These are phyloP conservation scores for Diplosphaera chodatii DNA, from an alignment of 139 green algal species.

Conservation along the genomic window DNA sequence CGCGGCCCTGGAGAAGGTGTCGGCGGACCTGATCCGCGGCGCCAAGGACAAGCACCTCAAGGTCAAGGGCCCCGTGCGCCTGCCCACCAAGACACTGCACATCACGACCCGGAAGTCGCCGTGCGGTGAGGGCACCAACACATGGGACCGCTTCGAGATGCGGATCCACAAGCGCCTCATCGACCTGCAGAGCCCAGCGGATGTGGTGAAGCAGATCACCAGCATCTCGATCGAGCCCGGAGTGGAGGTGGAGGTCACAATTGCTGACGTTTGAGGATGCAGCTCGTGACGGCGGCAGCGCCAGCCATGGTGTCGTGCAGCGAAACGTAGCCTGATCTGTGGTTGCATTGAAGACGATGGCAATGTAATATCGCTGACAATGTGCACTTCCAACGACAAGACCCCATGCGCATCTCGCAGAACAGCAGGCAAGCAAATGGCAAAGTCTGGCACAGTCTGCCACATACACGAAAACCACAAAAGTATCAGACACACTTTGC, in stretches of 20 bases:
- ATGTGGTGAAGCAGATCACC: conserved; percentile 99
- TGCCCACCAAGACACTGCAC: conserved; percentile 95
- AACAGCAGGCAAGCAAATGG: no score
- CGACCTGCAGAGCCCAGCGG: conserved; percentile 93
- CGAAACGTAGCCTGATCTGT: no score
- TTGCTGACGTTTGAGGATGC: conserved; percentile 42
- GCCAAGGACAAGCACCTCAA: conserved; percentile 98
- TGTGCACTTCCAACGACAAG: no score
- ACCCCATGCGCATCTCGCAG: no score
- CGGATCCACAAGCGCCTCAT: conserved; percentile 99
- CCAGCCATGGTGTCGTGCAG: no score
- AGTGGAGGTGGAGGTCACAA: conserved; percentile 96
- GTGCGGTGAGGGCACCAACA: conserved; percentile 99
- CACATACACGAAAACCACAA: no score
- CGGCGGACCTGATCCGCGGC: conserved; percentile 91
- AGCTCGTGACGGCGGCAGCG: no score
- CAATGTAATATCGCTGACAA: no score
- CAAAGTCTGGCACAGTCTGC: no score
- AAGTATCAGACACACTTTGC: no score
- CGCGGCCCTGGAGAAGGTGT: conserved; percentile 98
- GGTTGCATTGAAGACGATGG: no score
- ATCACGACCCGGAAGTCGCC: conserved; percentile 98
- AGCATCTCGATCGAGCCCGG: conserved; percentile 97
- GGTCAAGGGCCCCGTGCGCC: conserved; percentile 96
- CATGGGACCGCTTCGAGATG: conserved; percentile 96